Conservation (phyloP, 1,139 yeast genomes). For the Blastobotrys proliferans region DNA sequence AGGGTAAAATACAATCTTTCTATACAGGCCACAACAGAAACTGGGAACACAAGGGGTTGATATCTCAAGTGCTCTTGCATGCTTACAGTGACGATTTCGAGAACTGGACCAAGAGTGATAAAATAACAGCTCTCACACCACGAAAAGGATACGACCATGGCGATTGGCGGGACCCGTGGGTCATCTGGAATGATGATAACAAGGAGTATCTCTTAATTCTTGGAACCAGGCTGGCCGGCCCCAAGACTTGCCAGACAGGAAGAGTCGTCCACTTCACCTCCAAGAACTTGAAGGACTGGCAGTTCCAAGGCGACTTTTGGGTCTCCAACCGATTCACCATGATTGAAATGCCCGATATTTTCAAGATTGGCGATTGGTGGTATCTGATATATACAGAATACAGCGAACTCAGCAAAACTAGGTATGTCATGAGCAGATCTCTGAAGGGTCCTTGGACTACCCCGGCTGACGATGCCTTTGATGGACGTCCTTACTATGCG, state of each 20-base stretch:
- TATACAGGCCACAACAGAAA: conserved; percentile 14
- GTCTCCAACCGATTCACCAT: conserved; percentile 11
- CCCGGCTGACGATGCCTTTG: conserved; percentile 14
- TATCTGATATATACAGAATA: conserved; percentile 14
- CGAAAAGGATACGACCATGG: conserved; percentile 11
- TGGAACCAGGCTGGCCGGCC: conserved; percentile 12
- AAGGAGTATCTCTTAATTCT: conserved; percentile 11
- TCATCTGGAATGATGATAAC: conserved; percentile 12
- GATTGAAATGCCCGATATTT: conserved; percentile 15
- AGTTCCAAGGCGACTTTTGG: conserved; percentile 14
- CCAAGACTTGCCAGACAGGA: conserved; percentile 13
- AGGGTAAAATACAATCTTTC: conserved; percentile 11
- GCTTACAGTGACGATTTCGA: conserved; percentile 12
- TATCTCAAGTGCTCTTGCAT: conserved; percentile 11
- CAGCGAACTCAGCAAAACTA: conserved; percentile 14
- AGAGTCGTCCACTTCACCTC: conserved; percentile 13
- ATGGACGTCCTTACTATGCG: conserved; percentile 14
- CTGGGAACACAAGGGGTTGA: conserved; percentile 13
- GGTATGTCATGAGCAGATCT: conserved; percentile 13
- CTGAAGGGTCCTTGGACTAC: conserved; percentile 14
- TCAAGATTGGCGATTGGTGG: conserved; percentile 14
- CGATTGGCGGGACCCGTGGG: conserved; percentile 15
- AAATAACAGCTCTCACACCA: conserved; percentile 4
- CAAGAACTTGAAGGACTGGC: conserved; percentile 11
- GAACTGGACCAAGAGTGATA: conserved; percentile 10